Base-by-base conservation (phyloP, 1,284 basidiomycete species). In the Ceratorhiza oryzae-sativae region DNA sequence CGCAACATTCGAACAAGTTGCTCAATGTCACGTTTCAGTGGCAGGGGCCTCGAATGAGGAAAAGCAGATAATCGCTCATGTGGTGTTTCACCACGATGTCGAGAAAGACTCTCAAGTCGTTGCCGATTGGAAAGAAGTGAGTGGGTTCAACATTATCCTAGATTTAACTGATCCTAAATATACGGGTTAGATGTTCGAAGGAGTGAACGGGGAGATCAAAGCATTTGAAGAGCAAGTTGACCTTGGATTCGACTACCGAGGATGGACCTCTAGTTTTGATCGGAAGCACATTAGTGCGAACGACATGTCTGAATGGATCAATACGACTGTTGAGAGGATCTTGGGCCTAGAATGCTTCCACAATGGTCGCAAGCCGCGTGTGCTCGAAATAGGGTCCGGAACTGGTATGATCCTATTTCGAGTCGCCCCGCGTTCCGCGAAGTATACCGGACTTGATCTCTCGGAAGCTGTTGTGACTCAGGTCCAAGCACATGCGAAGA, bases 401-500 rank as follows among this genome's bases (percentile, higher is more conserved):
- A 49, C 46, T n/a, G 46, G 46, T 9, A 49, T 49, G 46, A 49
- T 49, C 15, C 20, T 49, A n/a, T 49, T 49, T n/a, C 46, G 46
- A n/a, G 6, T 49, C 18, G 46, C 46, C 6, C 15, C 15, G 46
- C 20, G 8, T 25, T 49, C 18, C 5, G 20, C 6, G 6, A 49
- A 25, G 8, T 49, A 49, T 25, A 18, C 18, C 18, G 46, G 46
- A 49, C 15, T 49, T n/a, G 46, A 49, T 25, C 23, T 49, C 18
- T 25, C 23, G 18, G 18, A 6, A n/a, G 15, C 46, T 9, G 46
- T 25, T 6, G 46, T 49, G 20, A 25, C 6, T n/a, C 46, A 49
- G 46, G 46, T 49, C 5, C 46, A 49, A 25, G 15, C 46, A 6
- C 46, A 49, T 49, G 46, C 46, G 20, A 8, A 25, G 23, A 49